Evolutionary conservation across 345 rosid species (phyloP).

Genomic region (Passiflora organensis): DNA sequence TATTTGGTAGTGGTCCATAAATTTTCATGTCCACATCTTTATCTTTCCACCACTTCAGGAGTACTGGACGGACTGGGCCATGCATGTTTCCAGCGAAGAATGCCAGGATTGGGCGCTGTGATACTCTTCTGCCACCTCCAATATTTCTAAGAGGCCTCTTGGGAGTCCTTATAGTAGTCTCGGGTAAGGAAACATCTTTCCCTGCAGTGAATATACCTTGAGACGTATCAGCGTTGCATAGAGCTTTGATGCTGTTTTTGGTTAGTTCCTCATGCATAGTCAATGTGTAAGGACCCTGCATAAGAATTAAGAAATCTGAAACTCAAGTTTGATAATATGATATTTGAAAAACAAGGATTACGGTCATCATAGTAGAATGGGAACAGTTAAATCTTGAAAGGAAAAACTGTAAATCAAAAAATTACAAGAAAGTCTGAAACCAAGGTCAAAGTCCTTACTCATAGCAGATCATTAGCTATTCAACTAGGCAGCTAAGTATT

Average conservation of each 20-base stretch:
- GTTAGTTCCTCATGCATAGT: constrained; percentile 56
- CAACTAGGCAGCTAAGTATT: no score
- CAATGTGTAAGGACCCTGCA: constrained; percentile 83
- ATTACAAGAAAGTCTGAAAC: no score
- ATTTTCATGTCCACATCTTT: constrained; percentile 79
- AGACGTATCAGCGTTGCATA: constrained; percentile 77
- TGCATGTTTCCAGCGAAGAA: constrained; percentile 90
- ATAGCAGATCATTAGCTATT: no score
- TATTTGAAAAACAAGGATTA: not conserved
- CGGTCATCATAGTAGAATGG: not conserved
- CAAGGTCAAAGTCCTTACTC: no score
- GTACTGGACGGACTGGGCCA: constrained; percentile 74
- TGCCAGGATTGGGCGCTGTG: constrained; percentile 81
- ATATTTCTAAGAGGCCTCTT: constrained; percentile 53
- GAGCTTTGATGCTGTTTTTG: constrained; percentile 61
- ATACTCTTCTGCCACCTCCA: constrained; percentile 69
- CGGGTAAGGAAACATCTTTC: constrained; percentile 79
- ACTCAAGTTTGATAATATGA: not conserved
- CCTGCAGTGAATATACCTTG: constrained; percentile 58
- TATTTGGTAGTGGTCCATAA: constrained; percentile 54
- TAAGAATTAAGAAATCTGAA: not conserved
- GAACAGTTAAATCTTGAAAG: no score
- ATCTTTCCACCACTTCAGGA: constrained; percentile 67
- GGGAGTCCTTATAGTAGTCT: constrained; percentile 71
- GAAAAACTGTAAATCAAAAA: no score